Percentiles rank a stretch among this genome's conserved stretches.
phyloP scores from a whole-genome alignment of 176 grass and related monocot genomes.

The Elaeis guineensis region DNA sequence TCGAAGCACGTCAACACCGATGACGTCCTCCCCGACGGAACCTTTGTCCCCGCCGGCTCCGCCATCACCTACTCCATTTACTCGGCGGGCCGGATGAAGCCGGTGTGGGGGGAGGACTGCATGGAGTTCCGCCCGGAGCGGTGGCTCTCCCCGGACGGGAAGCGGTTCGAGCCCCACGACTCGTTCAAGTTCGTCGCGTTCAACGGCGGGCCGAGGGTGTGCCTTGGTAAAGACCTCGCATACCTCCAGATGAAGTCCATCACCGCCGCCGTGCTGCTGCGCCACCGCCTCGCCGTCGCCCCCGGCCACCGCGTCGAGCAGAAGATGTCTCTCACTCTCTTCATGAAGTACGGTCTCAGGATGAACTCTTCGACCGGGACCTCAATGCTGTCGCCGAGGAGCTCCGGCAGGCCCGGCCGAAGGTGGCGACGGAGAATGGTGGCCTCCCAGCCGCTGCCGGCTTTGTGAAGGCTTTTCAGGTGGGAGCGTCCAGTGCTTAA shows the following conservation, averaged over 20 bases:
- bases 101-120: conserved; percentile 18
- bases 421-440: background rate
- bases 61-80: conserved; percentile 21
- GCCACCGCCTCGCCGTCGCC: conserved; percentile 1
- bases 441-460: no score
- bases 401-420: background rate
- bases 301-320: conserved; percentile 79
- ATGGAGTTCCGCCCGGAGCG: conserved; percentile 13
- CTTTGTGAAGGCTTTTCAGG: background rate
- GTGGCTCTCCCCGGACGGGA: conserved; percentile 14
- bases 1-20: conserved; percentile 18
- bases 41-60: conserved; percentile 10
- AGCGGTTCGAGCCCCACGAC: conserved; percentile 5
- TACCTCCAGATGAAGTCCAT: conserved; percentile 22
- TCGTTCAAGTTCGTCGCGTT: conserved; percentile 18
- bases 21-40: conserved; percentile 20
- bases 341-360: conserved; percentile 74
- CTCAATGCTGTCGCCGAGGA: conserved; percentile 30
- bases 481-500: background rate
- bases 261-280: conserved; percentile 8
- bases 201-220: conserved; percentile 14
- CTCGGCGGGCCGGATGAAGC: conserved; percentile 16
- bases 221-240: conserved; percentile 16
- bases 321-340: conserved; percentile 99
- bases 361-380: conserved; percentile 8